Percentiles rank a stretch among this genome's conserved stretches.
Evolutionary conservation across 768 basidiomycete species (phyloP).

Genomic region (Lentinula sp.): DNA sequence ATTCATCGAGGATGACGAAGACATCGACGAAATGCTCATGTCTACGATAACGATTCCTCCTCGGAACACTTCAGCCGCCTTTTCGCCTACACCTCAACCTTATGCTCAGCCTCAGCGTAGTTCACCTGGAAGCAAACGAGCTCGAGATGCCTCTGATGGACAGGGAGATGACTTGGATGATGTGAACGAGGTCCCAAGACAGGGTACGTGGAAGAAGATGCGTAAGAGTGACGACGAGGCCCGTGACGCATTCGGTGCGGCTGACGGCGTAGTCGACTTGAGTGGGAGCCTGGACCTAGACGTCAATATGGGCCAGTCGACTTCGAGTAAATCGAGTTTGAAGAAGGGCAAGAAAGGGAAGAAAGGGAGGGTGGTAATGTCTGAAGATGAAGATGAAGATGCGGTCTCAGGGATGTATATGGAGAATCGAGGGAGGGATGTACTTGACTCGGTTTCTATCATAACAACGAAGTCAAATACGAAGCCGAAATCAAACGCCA

Average conservation of each 20-base stretch:
- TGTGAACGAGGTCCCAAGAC: neutral
- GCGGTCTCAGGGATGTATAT: slow-evolving; percentile 8
- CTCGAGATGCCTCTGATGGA: slow-evolving; percentile 5
- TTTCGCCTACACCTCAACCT: neutral
- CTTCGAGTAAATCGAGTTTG: neutral
- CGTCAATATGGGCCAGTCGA: neutral
- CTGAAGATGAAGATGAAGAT: slow-evolving; percentile 18
- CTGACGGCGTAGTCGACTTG: neutral
- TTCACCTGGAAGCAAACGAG: neutral
- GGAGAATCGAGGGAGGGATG: neutral
- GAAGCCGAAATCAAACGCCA: neutral
- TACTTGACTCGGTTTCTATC: too few species aligned
- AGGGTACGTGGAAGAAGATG: neutral
- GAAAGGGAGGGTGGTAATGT: slow-evolving; percentile 12
- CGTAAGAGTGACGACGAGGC: neutral
- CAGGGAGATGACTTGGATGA: slow-evolving; percentile 1
- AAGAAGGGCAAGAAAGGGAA: slow-evolving; percentile 4
- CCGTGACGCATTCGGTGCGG: too few species aligned
- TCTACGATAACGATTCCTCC: neutral
- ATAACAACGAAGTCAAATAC: slow-evolving; percentile 11
- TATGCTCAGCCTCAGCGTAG: neutral
- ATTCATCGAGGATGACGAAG: slow-evolving; percentile 27
- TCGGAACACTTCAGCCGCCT: neutral
- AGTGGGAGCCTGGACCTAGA: neutral
- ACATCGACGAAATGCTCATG: slow-evolving; percentile 10